A percentile compares a stretch with the other conserved stretches of the same genome.
These are phyloP conservation scores for Cutaneotrichosporon sp. DNA, from an alignment of 1,284 basidiomycete species.

Conservation along the genomic window DNA sequence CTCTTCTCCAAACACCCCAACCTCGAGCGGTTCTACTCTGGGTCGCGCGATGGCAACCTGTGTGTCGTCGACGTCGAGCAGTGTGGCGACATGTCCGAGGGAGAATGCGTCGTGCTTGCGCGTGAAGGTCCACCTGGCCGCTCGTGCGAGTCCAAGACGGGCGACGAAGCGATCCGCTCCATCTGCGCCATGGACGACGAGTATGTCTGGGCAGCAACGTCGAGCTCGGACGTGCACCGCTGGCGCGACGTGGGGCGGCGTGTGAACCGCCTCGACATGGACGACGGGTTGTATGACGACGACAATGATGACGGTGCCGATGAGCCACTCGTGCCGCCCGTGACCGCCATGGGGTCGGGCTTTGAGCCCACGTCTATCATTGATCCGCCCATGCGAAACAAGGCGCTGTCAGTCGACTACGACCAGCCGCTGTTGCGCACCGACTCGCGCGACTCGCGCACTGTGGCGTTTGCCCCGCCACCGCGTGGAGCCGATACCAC, in stretches of 20 bases:
- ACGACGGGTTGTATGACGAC: constrained; percentile 32
- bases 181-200: constrained; percentile 80
- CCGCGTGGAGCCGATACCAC: too few relatives aligned
- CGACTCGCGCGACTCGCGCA: constrained; percentile 31
- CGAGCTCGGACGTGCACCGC: constrained; percentile 69
- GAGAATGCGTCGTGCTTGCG: constrained; percentile 79
- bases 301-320: constrained; percentile 1
- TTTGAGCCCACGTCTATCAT: constrained; percentile 23
- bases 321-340: constrained; percentile 4
- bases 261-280: constrained; percentile 57
- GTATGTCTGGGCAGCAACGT: constrained; percentile 85
- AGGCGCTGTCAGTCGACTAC: constrained; percentile 18
- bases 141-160: constrained; percentile 40
- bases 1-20: constrained; percentile 80
- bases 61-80: constrained; percentile 85
- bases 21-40: constrained; percentile 91
- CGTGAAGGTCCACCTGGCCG: constrained; percentile 53
- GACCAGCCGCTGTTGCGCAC: constrained; percentile 17
- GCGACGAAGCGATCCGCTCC: constrained; percentile 71
- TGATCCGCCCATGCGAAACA: constrained; percentile 20
- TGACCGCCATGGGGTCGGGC: constrained; percentile 11
- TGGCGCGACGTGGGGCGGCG: constrained; percentile 61
- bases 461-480: constrained; percentile 37
- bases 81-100: constrained; percentile 73
- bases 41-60: constrained; percentile 82